Base-by-base conservation (phyloP, 305 asterid species). In the Ajuga reptans region DNA sequence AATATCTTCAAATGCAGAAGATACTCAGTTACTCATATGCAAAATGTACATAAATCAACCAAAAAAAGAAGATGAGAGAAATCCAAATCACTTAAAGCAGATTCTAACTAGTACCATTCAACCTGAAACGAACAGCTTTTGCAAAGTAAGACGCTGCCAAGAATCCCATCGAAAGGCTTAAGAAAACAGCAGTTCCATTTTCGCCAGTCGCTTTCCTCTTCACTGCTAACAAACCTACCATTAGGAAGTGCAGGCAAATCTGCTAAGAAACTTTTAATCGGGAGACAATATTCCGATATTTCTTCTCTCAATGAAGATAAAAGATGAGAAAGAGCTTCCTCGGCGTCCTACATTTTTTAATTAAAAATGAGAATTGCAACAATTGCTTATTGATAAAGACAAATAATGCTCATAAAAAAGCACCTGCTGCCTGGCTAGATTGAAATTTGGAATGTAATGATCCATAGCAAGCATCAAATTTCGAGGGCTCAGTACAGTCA, bases 61-160 rank as follows among this genome's bases (percentile, higher is more conserved):
- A n/a, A 21, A 51, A 21, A 42, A 43, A 18, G 53, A 47, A 57
- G 59, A 27, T 43, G 9, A 15, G 29, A 71, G 34, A 74, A 64
- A 59, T 31, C 10, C 12, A 6, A 17, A 80, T 21, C n/a, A 37
- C 15, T 16, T 31, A 69, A 53, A 68, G 17, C 56, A 69, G 77
- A 73, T 75, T 76, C 79, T 79, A 64, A 78, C 77, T 79, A 81
- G 93, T 85, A 79, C 90, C 85, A 80, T 80, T 89, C 89, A 85
- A 92, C 98, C 97, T 90, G 96, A 87, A 82, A 82, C 69, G 89
- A 85, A 77, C 98, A 92, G 78, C 88, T 90, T 78, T 84, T 87
- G 81, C 98, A 92, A 62, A 79, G 64, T 75, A 92, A 82, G 76
- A 66, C 56, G 86, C 96, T 90, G 82, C 92, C 80, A 47, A 90